Evolutionary conservation across 176 grass and related monocot species (phyloP).

Genomic region (Musa acuminata): DNA sequence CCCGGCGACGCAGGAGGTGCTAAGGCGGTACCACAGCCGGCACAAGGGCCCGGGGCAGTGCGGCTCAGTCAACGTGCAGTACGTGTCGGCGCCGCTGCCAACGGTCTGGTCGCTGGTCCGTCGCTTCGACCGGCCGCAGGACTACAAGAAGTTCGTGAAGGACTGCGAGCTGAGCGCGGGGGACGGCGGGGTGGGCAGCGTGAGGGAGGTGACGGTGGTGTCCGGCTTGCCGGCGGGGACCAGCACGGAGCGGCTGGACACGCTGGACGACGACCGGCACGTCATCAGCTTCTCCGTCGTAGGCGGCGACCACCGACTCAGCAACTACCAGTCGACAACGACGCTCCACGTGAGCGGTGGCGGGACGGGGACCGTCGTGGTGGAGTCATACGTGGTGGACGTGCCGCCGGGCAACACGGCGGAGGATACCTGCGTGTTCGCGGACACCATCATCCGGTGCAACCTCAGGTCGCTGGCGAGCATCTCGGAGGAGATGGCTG

Average conservation of each 20-base stretch:
- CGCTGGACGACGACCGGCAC: conserved; percentile 51
- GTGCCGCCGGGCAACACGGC: conserved; percentile 57
- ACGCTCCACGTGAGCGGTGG: conserved; percentile 32
- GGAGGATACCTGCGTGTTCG: conserved; percentile 58
- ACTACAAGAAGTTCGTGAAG: conserved; percentile 66
- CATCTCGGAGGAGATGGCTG: conserved; percentile 23
- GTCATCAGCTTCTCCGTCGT: conserved; percentile 65
- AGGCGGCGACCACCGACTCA: conserved; percentile 59
- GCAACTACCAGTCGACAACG: conserved; percentile 73
- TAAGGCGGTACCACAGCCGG: conserved; percentile 45
- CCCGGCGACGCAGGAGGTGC: too few relatives aligned
- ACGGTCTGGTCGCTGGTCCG: conserved; percentile 78
- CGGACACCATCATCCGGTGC: conserved; percentile 58
- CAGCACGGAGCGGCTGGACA: conserved; percentile 65
- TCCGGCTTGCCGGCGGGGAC: conserved; percentile 43
- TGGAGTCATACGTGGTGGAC: conserved; percentile 82
- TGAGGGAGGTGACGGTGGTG: conserved; percentile 46
- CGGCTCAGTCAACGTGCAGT: conserved; percentile 31
- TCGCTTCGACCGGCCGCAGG: conserved; percentile 69
- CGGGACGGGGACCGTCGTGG: conserved; percentile 30
- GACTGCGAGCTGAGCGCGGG: conserved; percentile 64
- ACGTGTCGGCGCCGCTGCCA: conserved; percentile 34
- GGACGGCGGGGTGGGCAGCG: conserved; percentile 44
- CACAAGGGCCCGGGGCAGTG: conserved; percentile 37
- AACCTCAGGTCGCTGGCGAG: conserved; percentile 54